phyloP scores from a whole-genome alignment of 2,329 filamentous ascomycete species.

The Alternaria burnsii region DNA sequence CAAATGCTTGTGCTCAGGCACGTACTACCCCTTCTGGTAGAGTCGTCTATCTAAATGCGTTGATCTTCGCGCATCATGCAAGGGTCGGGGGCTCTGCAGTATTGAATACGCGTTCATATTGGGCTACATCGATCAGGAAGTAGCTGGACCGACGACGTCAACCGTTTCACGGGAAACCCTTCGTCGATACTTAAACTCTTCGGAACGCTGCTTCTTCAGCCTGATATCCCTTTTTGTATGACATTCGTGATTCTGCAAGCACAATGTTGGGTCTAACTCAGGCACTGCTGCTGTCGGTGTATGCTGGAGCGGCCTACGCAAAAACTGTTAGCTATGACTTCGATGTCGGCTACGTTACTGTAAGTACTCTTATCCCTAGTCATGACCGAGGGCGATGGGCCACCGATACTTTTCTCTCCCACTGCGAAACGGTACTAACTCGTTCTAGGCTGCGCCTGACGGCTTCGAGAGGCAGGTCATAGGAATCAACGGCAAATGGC shows the following conservation, averaged over 20 bases:
- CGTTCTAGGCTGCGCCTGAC: conserved; percentile 62
- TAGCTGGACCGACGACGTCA: conserved; percentile 2
- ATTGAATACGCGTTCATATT: conserved; percentile 1
- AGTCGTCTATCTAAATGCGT: not conserved
- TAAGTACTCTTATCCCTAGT: not conserved
- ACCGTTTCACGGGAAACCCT: not conserved
- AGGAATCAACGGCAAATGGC: conserved; percentile 72
- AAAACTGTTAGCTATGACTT: conserved; percentile 59
- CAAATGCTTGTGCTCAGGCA: not conserved
- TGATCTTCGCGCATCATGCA: conserved; percentile 5
- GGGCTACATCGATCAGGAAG: not conserved
- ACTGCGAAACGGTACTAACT: not conserved
- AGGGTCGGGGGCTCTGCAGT: conserved; percentile 4
- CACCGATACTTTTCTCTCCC: too few relatives aligned
- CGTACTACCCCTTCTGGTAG: conserved; percentile 1
- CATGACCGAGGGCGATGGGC: not conserved
- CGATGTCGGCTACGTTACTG: conserved; percentile 61
- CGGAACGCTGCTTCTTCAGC: not conserved
- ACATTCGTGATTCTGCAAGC: not conserved
- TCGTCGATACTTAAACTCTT: conserved; percentile 10
- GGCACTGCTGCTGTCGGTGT: conserved; percentile 8
- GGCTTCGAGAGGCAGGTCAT: conserved; percentile 72
- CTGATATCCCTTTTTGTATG: not conserved
- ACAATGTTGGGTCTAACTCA: conserved; percentile 17
- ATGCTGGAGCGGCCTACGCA: conserved; percentile 25